These are phyloP conservation scores for Aechmea fasciata DNA, from an alignment of 176 grass and related monocot genomes.

Conservation along the genomic window DNA sequence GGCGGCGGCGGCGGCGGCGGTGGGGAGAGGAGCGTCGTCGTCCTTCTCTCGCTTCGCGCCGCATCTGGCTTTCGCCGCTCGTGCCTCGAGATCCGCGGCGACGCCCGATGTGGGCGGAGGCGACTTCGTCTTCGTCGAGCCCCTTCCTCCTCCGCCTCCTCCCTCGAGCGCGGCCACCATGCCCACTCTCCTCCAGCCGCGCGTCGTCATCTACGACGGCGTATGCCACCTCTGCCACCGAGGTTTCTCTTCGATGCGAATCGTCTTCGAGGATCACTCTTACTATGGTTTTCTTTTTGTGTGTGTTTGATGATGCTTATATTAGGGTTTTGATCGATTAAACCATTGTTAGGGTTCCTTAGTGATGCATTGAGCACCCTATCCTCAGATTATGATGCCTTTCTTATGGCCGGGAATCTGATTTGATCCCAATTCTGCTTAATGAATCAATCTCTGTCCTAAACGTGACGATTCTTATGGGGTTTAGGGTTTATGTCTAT, in stretches of 20 bases:
- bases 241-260: constrained; percentile 25
- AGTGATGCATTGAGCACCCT: too few species aligned
- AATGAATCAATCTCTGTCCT: too few species aligned
- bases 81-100: background rate
- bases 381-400: too few species aligned
- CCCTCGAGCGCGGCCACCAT: constrained; percentile 17
- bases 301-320: background rate
- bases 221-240: constrained; percentile 94
- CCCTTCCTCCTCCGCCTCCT: background rate
- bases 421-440: too few species aligned
- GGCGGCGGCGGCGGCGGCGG: too few species aligned
- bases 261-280: background rate
- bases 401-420: too few species aligned
- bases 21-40: background rate
- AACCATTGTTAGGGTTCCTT: too few species aligned
- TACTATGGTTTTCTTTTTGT: background rate
- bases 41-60: background rate
- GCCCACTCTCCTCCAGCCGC: constrained; percentile 70
- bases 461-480: too few species aligned
- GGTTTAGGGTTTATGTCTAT: background rate
- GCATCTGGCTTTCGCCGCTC: background rate
- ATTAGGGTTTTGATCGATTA: too few species aligned
- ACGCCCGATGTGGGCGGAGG: background rate
- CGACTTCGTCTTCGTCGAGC: background rate
- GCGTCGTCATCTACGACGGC: constrained; percentile 92